Conservation (phyloP, 441 rosid genomes). For the Cnidoscolus chayamansa region DNA sequence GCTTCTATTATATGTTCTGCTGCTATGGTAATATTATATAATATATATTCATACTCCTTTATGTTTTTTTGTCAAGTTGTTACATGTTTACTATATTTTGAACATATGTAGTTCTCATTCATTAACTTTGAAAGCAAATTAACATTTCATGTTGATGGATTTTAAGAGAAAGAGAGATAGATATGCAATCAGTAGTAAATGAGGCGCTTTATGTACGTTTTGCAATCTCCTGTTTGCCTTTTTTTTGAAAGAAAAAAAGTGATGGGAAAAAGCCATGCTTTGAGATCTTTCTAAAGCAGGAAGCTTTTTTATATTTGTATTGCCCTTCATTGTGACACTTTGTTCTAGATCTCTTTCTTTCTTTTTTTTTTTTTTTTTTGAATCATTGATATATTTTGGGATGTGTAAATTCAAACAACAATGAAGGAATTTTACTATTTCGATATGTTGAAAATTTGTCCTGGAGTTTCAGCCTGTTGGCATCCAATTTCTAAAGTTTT, state of each 20-base stretch:
- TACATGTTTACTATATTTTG: background rate
- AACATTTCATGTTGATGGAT: no score
- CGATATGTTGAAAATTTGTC: background rate
- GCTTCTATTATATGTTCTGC: slow-evolving; percentile 16
- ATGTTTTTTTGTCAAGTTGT: background rate
- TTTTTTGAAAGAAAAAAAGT: background rate
- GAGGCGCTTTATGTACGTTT: background rate
- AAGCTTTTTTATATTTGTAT: background rate
- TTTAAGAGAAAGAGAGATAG: background rate
- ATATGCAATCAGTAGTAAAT: background rate
- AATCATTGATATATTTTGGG: background rate
- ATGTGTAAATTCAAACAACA: background rate
- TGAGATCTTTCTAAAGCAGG: slow-evolving; percentile 8
- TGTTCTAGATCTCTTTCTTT: background rate
- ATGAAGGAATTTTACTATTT: background rate
- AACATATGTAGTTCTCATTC: background rate
- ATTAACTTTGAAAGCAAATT: background rate
- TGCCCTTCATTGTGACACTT: background rate
- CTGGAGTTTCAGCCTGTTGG: background rate
- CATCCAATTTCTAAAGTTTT: background rate
- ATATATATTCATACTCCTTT: background rate
- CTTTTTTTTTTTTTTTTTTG: no score
- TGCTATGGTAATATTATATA: slow-evolving; percentile 24
- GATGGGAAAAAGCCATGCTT: background rate
- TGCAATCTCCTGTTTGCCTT: background rate